phyloP scores from a whole-genome alignment of 768 basidiomycete genomes.

The Mycena floridula region DNA sequence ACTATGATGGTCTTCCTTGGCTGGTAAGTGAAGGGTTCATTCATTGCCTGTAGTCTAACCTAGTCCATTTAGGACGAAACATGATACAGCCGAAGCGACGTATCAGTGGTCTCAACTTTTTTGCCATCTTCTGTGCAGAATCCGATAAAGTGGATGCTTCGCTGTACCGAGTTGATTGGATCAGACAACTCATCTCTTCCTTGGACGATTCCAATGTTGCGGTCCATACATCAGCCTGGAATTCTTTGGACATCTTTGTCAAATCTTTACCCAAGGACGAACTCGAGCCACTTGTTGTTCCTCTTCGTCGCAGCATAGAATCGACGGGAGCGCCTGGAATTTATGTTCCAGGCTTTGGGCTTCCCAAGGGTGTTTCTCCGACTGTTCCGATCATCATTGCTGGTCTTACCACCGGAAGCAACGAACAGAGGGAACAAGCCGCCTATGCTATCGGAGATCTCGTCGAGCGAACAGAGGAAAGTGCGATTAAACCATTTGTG shows the following conservation, averaged over 20 bases:
- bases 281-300: conserved; percentile 83
- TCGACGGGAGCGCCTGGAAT: conserved; percentile 69
- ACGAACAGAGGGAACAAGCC: conserved; percentile 92
- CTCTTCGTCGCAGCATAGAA: conserved; percentile 85
- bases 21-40: conserved; percentile 60
- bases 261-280: conserved; percentile 92
- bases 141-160: conserved; percentile 78
- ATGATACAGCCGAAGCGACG: conserved; percentile 64
- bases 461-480: conserved; percentile 76
- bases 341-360: conserved; percentile 78
- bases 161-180: conserved; percentile 90
- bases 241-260: conserved; percentile 79
- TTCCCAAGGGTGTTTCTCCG: conserved; percentile 78
- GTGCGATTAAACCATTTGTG: conserved; percentile 89
- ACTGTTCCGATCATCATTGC: conserved; percentile 85
- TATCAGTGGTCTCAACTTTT: conserved; percentile 72
- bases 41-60: not conserved
- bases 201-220: conserved; percentile 72
- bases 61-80: conserved; percentile 65
- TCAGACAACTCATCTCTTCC: conserved; percentile 78
- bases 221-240: conserved; percentile 80
- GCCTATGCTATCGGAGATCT: conserved; percentile 96
- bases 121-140: conserved; percentile 78
- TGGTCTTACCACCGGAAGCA: conserved; percentile 90
- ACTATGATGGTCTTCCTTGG: conserved; percentile 85